Percentiles rank a stretch among this genome's conserved stretches.
Conservation (phyloP, 345 rosid genomes). For the Mercurialis annua region DNA sequence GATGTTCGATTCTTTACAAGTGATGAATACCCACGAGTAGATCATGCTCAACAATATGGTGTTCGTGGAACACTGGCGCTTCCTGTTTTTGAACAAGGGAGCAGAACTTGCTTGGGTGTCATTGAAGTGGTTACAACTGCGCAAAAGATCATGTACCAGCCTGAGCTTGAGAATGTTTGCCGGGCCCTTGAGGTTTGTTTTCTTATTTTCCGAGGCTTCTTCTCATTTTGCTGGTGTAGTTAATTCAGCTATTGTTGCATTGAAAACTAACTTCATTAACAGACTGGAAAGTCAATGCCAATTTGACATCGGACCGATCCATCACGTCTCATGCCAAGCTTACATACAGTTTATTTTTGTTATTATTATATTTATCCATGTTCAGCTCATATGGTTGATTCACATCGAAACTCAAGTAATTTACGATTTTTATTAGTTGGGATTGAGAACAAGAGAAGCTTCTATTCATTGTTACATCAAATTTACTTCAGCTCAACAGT, state of each 20-base stretch:
- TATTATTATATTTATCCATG: background rate
- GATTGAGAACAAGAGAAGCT: background rate
- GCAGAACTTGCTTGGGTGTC: constrained; percentile 81
- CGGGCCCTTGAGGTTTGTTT: constrained; percentile 79
- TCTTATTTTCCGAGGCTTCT: constrained; percentile 6
- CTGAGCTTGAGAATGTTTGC: constrained; percentile 81
- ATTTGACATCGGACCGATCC: too few species aligned
- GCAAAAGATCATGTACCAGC: constrained; percentile 55
- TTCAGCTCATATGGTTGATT: background rate
- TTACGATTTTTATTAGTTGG: background rate
- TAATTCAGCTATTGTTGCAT: background rate
- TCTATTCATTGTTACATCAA: background rate
- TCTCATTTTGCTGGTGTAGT: constrained; percentile 6
- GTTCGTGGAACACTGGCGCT: constrained; percentile 86
- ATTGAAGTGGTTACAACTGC: constrained; percentile 83
- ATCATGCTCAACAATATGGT: constrained; percentile 64
- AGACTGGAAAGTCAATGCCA: background rate
- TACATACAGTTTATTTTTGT: background rate
- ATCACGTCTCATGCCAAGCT: background rate
- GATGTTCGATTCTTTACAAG: constrained; percentile 85
- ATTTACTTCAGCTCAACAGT: background rate
- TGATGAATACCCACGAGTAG: constrained; percentile 77
- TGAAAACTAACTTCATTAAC: background rate
- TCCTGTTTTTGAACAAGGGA: constrained; percentile 87
- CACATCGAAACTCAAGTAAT: background rate